Percentiles rank a stretch among this genome's conserved stretches.
Evolutionary conservation across 2,329 filamentous ascomycete genomes (phyloP).

Genomic region (Bipolaris oryzae): DNA sequence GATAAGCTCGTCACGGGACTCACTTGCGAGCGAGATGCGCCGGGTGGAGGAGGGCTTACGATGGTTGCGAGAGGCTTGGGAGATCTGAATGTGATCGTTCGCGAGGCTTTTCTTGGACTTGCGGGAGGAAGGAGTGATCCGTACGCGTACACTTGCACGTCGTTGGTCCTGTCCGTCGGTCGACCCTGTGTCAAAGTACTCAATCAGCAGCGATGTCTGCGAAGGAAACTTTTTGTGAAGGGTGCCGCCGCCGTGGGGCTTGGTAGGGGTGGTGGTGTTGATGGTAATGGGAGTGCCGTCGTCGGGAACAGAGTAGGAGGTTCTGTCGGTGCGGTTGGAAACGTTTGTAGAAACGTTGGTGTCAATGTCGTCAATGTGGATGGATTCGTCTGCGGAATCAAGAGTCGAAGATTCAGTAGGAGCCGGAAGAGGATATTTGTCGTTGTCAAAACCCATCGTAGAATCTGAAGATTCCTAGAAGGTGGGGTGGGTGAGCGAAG

Average conservation of each 20-base stretch:
- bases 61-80: slow-evolving; percentile 72
- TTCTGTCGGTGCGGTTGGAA: slow-evolving; percentile 71
- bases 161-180: slow-evolving; percentile 65
- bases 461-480: slow-evolving; percentile 41
- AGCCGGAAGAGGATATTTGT: slow-evolving; percentile 71
- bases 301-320: slow-evolving; percentile 79
- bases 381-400: slow-evolving; percentile 62
- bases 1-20: slow-evolving; percentile 48
- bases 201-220: slow-evolving; percentile 89
- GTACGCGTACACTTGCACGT: slow-evolving; percentile 80
- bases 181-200: slow-evolving; percentile 89
- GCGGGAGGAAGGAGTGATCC: slow-evolving; percentile 73
- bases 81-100: slow-evolving; percentile 84
- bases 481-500: slow-evolving; percentile 29
- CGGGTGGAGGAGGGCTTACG: slow-evolving; percentile 72
- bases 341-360: slow-evolving; percentile 75
- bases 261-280: slow-evolving; percentile 71
- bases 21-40: slow-evolving; percentile 67
- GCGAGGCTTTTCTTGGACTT: slow-evolving; percentile 56
- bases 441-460: slow-evolving; percentile 54
- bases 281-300: slow-evolving; percentile 94
- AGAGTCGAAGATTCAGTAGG: slow-evolving; percentile 75
- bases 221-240: slow-evolving; percentile 64
- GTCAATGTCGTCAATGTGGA: slow-evolving; percentile 59
- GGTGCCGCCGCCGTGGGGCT: slow-evolving; percentile 61